Base-by-base conservation (phyloP, 1,284 basidiomycete genomes). In the Tilletia setariae region DNA sequence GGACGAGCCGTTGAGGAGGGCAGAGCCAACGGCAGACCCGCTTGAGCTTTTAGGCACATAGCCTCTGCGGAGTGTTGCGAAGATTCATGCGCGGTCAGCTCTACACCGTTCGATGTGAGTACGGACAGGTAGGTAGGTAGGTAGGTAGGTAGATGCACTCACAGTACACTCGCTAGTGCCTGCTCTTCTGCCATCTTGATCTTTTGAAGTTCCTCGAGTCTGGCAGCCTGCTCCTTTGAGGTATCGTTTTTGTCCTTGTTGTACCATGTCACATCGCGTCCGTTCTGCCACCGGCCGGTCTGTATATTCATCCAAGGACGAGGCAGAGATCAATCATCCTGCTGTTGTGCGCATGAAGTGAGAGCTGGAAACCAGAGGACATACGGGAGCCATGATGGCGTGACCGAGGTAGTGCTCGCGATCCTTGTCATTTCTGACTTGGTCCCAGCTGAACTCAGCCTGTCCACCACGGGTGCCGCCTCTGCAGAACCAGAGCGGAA, bases 391-490 rank as follows among this genome's bases (percentile, higher is more conserved):
- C n/a, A 73, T 72, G 44, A 82, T 73, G 23, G 78, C 78, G 67
- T 81, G 75, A 65, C 80, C 80, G 11, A 82, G 73, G 65, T 82
- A 82, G 68, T 78, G 75, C 42, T 82, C 80, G 56, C 79, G 77
- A 42, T 81, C 71, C 70, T 82, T 77, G 69, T 80, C 79, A 30
- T 71, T 62, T 40, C 74, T 71, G 43, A 82, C 77, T 9, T 68
- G 71, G 62, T 80, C 78, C 80, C 80, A 82, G 53, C 72, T 74
- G 66, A 82, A 82, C 15, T 82, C 74, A 30, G 77, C 79, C 25
- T 70, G 70, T 13, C 80, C 80, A n/a, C 80, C 80, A 28, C 80
- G 70, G 2, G 79, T 78, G 3, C 80, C 80, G 32, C 78, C 75
- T 35, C 76, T 32, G 30, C 6, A 11, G 1, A 11, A 1, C 1